phyloP scores from a whole-genome alignment of 2,329 filamentous ascomycete species.

The Penicillium janthinellum region DNA sequence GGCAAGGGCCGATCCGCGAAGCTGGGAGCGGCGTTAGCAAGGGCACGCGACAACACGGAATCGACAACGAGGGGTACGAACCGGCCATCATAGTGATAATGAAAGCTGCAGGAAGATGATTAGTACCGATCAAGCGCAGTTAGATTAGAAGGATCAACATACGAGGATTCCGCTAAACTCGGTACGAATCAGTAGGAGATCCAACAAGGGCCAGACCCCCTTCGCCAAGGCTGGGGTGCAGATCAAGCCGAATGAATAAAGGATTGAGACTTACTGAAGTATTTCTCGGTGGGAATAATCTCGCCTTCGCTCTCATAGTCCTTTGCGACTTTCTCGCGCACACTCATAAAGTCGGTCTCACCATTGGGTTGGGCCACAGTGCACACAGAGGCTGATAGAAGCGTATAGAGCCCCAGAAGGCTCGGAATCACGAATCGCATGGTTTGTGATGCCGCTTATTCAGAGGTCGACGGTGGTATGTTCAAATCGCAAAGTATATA shows the following conservation, averaged over 20 bases:
- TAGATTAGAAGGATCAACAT: constrained; percentile 22
- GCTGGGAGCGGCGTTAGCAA: constrained; percentile 29
- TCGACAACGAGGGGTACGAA: constrained; percentile 14
- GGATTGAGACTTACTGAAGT: constrained; percentile 48
- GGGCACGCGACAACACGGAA: not conserved
- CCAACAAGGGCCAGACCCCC: not conserved
- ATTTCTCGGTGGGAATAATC: constrained; percentile 48
- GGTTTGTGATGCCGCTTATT: constrained; percentile 1
- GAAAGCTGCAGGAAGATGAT: constrained; percentile 44
- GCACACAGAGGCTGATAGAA: constrained; percentile 19
- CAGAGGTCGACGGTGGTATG: constrained; percentile 2
- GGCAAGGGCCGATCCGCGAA: constrained; percentile 53
- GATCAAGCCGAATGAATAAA: not conserved
- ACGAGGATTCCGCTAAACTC: constrained; percentile 48
- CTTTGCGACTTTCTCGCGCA: constrained; percentile 43
- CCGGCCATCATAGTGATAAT: constrained; percentile 59
- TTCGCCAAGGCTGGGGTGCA: constrained; percentile 1
- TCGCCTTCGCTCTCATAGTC: constrained; percentile 43
- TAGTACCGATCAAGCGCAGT: not conserved
- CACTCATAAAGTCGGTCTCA: constrained; percentile 45
- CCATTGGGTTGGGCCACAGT: constrained; percentile 14
- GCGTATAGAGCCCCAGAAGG: constrained; percentile 22
- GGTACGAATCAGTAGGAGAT: constrained; percentile 9
- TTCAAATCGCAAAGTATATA: not conserved
- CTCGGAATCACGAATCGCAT: constrained; percentile 26